Base-by-base conservation (phyloP, 805 yeast genomes). In the Saitoella complicata region DNA sequence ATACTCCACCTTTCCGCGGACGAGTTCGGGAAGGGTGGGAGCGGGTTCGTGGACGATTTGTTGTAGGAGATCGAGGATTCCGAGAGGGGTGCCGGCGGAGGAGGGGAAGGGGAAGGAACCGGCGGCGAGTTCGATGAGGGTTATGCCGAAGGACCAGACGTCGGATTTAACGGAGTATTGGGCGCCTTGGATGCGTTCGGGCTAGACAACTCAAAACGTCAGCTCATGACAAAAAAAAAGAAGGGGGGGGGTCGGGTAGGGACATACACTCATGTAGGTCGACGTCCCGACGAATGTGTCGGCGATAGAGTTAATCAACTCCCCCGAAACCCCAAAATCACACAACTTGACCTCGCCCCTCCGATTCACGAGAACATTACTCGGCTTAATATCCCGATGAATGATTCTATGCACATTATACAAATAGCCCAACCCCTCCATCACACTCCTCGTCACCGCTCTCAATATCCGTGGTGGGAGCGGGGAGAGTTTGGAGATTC, bases 211-310 rank as follows among this genome's bases (percentile, higher is more conserved):
- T 21, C 21, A 21, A 21, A 4, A 21, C 21, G 4, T 21, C 21
- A 21, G 21, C 21, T 21, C 21, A 21, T 21, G n/a, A n/a, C n/a
- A n/a, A n/a, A n/a, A n/a, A n/a, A n/a, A n/a, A n/a, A n/a, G n/a
- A n/a, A n/a, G n/a, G 21, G 21, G 21, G 21, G 21, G 21, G 21
- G 21, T 21, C 21, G 4, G 21, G 4, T 1, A 95, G 82, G 21
- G 4, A 21, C 21, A 21, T 21, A 21, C 21, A 21, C 21, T 21
- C 93, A 91, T 91, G 59, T 91, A 91, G 0, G 94, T 85, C 1
- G 95, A 85, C 0, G 99, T 91, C 1, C 99, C 99, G 7, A 91
- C 97, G 67, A 91, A 91, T 0, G 98, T 91, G 56, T 91, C 95
- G 0, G 96, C 98, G 47, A 91, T 73, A 1, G 98, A 91, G 61